phyloP scores from a whole-genome alignment of 1,284 basidiomycete genomes.

The Puccinia coronata region DNA sequence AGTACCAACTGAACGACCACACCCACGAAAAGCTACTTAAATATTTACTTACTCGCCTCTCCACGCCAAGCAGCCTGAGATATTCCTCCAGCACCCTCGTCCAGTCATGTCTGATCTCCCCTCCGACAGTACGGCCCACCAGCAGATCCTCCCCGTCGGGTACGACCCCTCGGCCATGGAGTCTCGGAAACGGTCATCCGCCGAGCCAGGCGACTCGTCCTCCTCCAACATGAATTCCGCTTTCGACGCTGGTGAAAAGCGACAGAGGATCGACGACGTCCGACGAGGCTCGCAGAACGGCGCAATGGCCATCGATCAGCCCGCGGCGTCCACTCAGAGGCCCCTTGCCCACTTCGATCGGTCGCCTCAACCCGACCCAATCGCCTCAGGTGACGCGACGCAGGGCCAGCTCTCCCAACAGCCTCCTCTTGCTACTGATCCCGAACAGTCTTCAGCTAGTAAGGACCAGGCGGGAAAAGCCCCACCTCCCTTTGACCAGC shows the following conservation, averaged over 20 bases:
- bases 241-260: constrained; percentile 3
- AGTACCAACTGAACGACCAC: no score
- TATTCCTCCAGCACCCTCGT: not conserved
- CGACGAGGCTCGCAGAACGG: not conserved
- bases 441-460: constrained; percentile 9
- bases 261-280: constrained; percentile 17
- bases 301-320: not conserved
- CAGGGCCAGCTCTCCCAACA: not conserved
- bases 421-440: not conserved
- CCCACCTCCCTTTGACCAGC: constrained; percentile 15
- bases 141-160: not conserved
- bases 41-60: not conserved
- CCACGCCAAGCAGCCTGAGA: not conserved
- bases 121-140: not conserved
- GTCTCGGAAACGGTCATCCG: constrained; percentile 7
- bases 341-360: constrained; percentile 6
- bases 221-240: constrained; percentile 12
- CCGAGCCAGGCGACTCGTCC: constrained; percentile 18
- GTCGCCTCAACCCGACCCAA: constrained; percentile 7
- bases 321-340: not conserved
- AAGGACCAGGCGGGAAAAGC: constrained; percentile 15
- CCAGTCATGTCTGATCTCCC: not conserved
- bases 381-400: not conserved
- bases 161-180: not conserved
- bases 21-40: not conserved